Evolutionary conservation across 352 stramenopile genomes (phyloP).

Genomic region (Phytophthora boehmeriae): DNA sequence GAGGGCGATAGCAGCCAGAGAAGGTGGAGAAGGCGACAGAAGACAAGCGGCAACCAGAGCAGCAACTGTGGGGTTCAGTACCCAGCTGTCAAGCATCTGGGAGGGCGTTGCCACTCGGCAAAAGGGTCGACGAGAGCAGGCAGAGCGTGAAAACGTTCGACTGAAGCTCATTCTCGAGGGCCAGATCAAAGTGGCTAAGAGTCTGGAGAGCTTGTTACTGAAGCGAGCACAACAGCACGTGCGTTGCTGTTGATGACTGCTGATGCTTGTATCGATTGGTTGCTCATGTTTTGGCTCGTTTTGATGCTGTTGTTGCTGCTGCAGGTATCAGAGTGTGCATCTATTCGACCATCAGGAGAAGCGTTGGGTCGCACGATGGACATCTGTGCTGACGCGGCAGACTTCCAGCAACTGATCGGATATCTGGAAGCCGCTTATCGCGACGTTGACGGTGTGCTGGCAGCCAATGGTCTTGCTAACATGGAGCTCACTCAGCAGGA

Average conservation of each 20-base stretch:
- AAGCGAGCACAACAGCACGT: slow-evolving; percentile 31
- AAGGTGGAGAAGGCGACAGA: background rate
- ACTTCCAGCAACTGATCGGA: slow-evolving; percentile 26
- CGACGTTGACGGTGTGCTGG: slow-evolving; percentile 13
- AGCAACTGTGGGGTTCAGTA: too few relatives aligned
- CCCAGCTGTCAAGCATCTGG: slow-evolving; percentile 12
- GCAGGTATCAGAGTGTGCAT: slow-evolving; percentile 14
- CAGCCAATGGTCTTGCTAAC: slow-evolving; percentile 6
- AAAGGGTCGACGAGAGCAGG: slow-evolving; percentile 10
- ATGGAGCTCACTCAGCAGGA: slow-evolving; percentile 18
- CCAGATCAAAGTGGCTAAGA: slow-evolving; percentile 52
- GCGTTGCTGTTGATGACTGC: background rate
- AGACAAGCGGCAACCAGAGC: background rate
- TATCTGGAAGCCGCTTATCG: slow-evolving; percentile 8
- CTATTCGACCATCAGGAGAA: slow-evolving; percentile 6
- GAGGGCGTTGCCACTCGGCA: slow-evolving; percentile 16
- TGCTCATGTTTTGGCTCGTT: background rate
- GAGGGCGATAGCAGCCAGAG: background rate
- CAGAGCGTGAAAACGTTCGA: slow-evolving; percentile 37
- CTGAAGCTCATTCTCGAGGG: slow-evolving; percentile 45
- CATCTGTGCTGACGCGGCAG: slow-evolving; percentile 13
- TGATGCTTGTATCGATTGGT: background rate
- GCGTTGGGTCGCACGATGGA: slow-evolving; percentile 10
- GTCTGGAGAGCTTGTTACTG: slow-evolving; percentile 44
- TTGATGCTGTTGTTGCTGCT: slow-evolving; percentile 11